Conservation (phyloP, 192 early-diverging fungal genomes). For the Entophlyctis helioformis region DNA sequence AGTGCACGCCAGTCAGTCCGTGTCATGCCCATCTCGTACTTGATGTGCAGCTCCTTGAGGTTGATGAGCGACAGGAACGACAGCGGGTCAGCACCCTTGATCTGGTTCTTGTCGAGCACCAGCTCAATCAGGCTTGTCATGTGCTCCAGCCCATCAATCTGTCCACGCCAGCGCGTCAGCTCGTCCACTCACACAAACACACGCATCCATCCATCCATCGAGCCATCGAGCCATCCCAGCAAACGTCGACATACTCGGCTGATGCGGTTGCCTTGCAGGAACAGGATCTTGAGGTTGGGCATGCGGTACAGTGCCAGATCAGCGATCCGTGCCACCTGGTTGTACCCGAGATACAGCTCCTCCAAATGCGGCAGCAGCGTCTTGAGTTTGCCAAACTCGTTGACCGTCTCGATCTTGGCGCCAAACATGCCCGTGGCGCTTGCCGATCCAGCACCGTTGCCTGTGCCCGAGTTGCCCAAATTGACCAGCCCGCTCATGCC, state of each 20-base stretch:
- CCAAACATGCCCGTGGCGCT: too few relatives aligned
- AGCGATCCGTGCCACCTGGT: constrained; percentile 31
- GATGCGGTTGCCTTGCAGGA: constrained; percentile 43
- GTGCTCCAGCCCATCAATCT: constrained; percentile 48
- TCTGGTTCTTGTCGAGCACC: constrained; percentile 50
- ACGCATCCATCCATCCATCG: neutral
- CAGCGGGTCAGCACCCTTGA: constrained; percentile 36
- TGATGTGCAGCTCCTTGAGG: constrained; percentile 42
- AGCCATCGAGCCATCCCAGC: too few relatives aligned
- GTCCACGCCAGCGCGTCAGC: neutral
- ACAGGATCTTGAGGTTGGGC: constrained; percentile 32
- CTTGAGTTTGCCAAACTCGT: constrained; percentile 9
- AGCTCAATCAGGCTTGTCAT: constrained; percentile 40
- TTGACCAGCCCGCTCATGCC: constrained; percentile 8
- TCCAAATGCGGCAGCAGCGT: constrained; percentile 32
- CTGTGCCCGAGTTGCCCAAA: neutral
- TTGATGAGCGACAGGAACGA: constrained; percentile 40
- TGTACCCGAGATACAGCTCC: constrained; percentile 46
- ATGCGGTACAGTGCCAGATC: constrained; percentile 38
- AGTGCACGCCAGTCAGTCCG: neutral
- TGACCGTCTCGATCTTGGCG: too few relatives aligned
- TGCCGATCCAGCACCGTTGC: neutral
- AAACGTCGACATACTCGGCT: constrained; percentile 23
- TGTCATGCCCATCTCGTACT: constrained; percentile 14
- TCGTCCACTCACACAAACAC: too few relatives aligned